Evolutionary conservation across 2,329 filamentous ascomycete genomes (phyloP), one percentile per base, ranked within the genome.

Genomic region (Scedosporium dehoogii): DNA sequence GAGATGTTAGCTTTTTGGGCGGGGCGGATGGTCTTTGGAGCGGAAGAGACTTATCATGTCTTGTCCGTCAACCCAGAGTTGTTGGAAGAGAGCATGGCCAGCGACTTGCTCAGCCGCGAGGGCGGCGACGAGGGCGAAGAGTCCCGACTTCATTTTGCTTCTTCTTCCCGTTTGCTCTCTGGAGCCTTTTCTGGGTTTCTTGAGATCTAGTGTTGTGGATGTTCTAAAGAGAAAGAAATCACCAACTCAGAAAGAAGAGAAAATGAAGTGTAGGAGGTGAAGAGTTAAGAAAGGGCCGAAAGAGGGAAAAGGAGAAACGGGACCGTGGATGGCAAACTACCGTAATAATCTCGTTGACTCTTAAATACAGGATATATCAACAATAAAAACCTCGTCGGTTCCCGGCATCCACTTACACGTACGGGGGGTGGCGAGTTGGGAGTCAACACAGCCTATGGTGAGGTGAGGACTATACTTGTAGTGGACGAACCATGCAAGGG

Each of bases 81-180:
- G 70, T 67, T 83, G 80, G 72, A 81, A 82, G 38, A 75, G 79
- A 51, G 81, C 78, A 65, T 84, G 81, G 59, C 73, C 75, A 58
- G 74, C 68, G 16, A 73, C 78, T 29, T 74, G 66, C 41, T 70
- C 10, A 38, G 58, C 62, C 18, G 38, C 55, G 55, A 60, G 27
- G 41, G 42, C 59, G 2, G 55, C 42, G 38, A 62, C 18, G 44
- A 62, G 38, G 12, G 57, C 27, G 44, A 59, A 21, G 29, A 59
- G 41, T 9, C 23, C 27, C 18, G 55, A 59, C 61, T 62, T 62
- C 61, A 62, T 62, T 21, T n/a, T 60, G 6, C 12, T 23, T 48
- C 44, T 48, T 48, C 44, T 18, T 48, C 44, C 44, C n/a, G 16
- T 10, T 48, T 48, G 9, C 44, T 48, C 21, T 48, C 29, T 33